Base-by-base conservation (phyloP, 257 asterid genomes). In the Hygrophila difformis region DNA sequence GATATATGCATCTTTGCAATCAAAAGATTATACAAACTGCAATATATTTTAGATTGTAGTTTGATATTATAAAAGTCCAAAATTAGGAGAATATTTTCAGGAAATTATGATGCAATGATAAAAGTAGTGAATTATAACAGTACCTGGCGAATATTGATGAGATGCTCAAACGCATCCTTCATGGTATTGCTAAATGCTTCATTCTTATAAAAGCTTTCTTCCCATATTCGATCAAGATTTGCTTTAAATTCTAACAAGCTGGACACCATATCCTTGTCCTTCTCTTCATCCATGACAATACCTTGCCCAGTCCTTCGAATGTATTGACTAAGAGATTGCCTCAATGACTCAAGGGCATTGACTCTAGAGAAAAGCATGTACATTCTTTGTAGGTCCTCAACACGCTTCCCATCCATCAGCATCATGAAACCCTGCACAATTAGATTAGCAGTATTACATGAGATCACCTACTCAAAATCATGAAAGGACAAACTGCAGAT, bases 111-210 rank as follows among this genome's bases (percentile, higher is more conserved):
- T 26, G 8, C 8, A 26, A 3, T 3, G 31, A 26, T n/a, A n/a
- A 33, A 65, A 26, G 31, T 33, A 8, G 17, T 35, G 3, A 9
- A 19, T 35, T 17, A 45, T 18, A 41, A 49, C n/a, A n/a, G n/a
- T 74, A 89, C 98, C 98, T 91, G 96, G 48, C 96, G 93, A 31
- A 82, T 78, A 68, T 91, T 91, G 49, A 91, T 86, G 62, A 91
- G 84, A 72, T 86, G 80, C 83, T 86, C 99, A 64, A 82, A 91
- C 16, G 95, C 81, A 66, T 91, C 99, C 74, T 91, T 91, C 65
- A 91, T 75, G 44, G 95, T 80, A 68, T 80, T 91, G 67, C 95
- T 72, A 68, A 91, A 91, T 38, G 88, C 67, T 64, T 91, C 99
- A 41, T 86, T 91, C 69, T 71, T 86, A 39, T 49, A 70, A 61